These are phyloP conservation scores for Eragrostis curvula DNA, from an alignment of 176 grass and related monocot genomes.

Conservation along the genomic window DNA sequence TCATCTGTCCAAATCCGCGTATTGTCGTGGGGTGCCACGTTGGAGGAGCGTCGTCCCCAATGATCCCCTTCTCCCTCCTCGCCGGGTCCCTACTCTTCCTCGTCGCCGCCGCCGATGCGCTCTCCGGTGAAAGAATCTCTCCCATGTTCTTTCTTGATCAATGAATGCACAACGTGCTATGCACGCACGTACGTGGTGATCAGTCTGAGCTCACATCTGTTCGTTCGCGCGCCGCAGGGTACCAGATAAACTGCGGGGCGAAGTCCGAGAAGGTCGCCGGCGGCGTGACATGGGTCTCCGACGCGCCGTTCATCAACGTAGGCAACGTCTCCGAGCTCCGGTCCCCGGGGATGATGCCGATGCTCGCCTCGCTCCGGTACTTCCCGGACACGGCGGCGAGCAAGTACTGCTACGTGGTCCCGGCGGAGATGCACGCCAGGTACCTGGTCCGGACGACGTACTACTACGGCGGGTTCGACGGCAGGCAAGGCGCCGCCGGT, in stretches of 20 bases:
- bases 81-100: constrained; percentile 14
- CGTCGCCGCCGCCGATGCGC: constrained; percentile 9
- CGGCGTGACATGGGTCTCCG: constrained; percentile 60
- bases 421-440: constrained; percentile 37
- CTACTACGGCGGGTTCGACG: constrained; percentile 88
- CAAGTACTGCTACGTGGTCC: constrained; percentile 83
- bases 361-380: constrained; percentile 68
- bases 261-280: constrained; percentile 17
- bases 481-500: constrained; percentile 53
- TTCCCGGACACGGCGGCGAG: constrained; percentile 61
- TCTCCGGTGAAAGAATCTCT: background rate
- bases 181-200: background rate
- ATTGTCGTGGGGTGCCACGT: background rate
- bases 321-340: constrained; percentile 41
- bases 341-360: constrained; percentile 17
- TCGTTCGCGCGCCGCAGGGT: constrained; percentile 41
- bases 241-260: constrained; percentile 75
- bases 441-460: constrained; percentile 84
- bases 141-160: background rate
- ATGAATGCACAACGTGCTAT: background rate
- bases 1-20: constrained; percentile 28
- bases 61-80: constrained; percentile 47
- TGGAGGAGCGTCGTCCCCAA: background rate
- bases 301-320: constrained; percentile 51
- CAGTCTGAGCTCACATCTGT: no score